Conservation (phyloP, 2,329 filamentous ascomycete genomes). For the Aspergillus spinulosporus region DNA sequence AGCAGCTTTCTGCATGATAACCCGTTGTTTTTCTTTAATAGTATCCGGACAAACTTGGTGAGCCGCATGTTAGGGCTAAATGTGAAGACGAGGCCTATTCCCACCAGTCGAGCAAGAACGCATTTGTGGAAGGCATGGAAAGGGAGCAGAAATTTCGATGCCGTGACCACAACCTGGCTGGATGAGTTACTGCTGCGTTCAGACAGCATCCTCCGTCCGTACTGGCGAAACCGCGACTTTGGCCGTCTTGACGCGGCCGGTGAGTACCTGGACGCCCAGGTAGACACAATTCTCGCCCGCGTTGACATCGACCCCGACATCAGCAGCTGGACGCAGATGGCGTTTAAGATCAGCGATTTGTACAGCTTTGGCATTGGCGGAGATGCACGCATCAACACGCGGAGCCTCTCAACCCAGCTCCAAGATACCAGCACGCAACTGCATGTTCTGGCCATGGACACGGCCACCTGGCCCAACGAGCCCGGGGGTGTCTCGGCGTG, state of each 20-base stretch:
- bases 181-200: constrained; percentile 52
- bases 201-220: constrained; percentile 46
- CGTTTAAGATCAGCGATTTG: constrained; percentile 52
- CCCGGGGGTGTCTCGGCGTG: constrained; percentile 58
- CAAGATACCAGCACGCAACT: constrained; percentile 50
- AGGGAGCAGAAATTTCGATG: constrained; percentile 47
- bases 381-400: constrained; percentile 52
- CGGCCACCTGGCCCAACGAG: constrained; percentile 54
- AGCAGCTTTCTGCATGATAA: constrained; percentile 52
- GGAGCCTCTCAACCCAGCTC: constrained; percentile 30
- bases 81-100: constrained; percentile 37
- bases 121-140: constrained; percentile 54
- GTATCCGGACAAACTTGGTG: constrained; percentile 31
- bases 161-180: constrained; percentile 50
- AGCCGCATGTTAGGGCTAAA: constrained; percentile 31
- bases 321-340: constrained; percentile 53
- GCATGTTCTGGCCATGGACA: constrained; percentile 55
- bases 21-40: constrained; percentile 50
- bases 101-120: constrained; percentile 49
- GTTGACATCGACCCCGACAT: constrained; percentile 53
- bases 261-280: constrained; percentile 44
- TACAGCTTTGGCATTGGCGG: constrained; percentile 54
- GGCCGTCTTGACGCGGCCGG: constrained; percentile 45
- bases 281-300: constrained; percentile 53
- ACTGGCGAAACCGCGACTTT: constrained; percentile 47